Percentiles rank a stretch among this genome's conserved stretches.
These are phyloP conservation scores for Hyphopichia khmerensis DNA, from an alignment of 1,139 yeast species.

Conservation along the genomic window DNA sequence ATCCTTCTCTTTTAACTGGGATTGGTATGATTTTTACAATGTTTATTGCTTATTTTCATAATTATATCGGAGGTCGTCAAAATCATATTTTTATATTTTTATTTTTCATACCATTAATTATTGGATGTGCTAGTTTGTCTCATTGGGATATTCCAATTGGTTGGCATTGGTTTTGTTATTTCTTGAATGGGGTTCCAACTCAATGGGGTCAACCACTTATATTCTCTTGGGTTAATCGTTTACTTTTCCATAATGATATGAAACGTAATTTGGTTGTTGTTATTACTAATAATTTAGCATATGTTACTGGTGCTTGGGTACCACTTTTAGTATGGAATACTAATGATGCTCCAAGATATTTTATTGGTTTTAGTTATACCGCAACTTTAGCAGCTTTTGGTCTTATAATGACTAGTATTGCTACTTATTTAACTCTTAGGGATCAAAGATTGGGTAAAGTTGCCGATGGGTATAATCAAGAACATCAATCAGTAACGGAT, in stretches of 20 bases:
- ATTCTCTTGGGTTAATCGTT: slow-evolving; percentile 56
- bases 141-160: slow-evolving; percentile 48
- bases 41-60: slow-evolving; percentile 39
- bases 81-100: slow-evolving; percentile 35
- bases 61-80: slow-evolving; percentile 41
- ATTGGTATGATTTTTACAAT: slow-evolving; percentile 43
- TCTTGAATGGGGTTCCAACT: slow-evolving; percentile 47
- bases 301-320: slow-evolving; percentile 51
- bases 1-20: slow-evolving; percentile 49
- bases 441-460: slow-evolving; percentile 16
- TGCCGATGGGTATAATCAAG: not conserved
- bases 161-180: slow-evolving; percentile 50
- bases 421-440: slow-evolving; percentile 28
- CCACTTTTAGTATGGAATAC: slow-evolving; percentile 51
- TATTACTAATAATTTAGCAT: slow-evolving; percentile 50
- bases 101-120: slow-evolving; percentile 33
- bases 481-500: not conserved
- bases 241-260: slow-evolving; percentile 45
- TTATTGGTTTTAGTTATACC: slow-evolving; percentile 50
- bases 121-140: slow-evolving; percentile 45
- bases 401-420: slow-evolving; percentile 30
- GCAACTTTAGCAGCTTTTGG: slow-evolving; percentile 45
- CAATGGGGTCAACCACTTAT: slow-evolving; percentile 46
- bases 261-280: slow-evolving; percentile 52
- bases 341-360: slow-evolving; percentile 47